Evolutionary conservation across 2,329 filamentous ascomycete genomes (phyloP).

Genomic region (Neospermospora avenae): DNA sequence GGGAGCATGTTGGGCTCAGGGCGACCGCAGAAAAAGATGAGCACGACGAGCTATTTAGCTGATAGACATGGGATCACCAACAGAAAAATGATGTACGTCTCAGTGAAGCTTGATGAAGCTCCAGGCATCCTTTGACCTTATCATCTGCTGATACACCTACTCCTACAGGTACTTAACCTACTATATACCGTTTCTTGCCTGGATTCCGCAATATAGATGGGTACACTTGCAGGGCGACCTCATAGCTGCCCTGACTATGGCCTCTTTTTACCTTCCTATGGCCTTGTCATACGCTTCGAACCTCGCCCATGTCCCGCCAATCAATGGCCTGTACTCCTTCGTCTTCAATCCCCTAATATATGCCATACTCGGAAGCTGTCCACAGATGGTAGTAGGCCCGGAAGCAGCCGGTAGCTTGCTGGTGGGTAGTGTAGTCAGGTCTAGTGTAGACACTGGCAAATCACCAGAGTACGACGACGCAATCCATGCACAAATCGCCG

Average conservation of each 20-base stretch:
- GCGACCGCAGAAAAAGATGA: conserved; percentile 57
- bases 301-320: conserved; percentile 85
- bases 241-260: conserved; percentile 86
- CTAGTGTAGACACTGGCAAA: conserved; percentile 67
- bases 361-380: conserved; percentile 84
- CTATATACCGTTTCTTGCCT: conserved; percentile 87
- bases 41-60: conserved; percentile 68
- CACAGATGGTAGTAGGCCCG: conserved; percentile 90
- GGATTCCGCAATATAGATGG: conserved; percentile 84
- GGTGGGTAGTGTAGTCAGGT: conserved; percentile 80
- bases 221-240: conserved; percentile 82
- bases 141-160: conserved; percentile 16
- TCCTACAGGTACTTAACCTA: conserved; percentile 76
- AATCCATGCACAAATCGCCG: conserved; percentile 78
- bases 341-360: conserved; percentile 91
- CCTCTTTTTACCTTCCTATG: conserved; percentile 99
- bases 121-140: neutral
- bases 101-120: neutral
- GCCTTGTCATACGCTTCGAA: conserved; percentile 89
- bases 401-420: conserved; percentile 92
- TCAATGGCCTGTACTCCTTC: conserved; percentile 92
- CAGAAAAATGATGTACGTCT: conserved; percentile 65
- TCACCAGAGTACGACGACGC: conserved; percentile 60
- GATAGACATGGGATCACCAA: conserved; percentile 71
- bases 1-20: conserved; percentile 23